phyloP scores from a whole-genome alignment of 2,329 filamentous ascomycete genomes.

The Trichoderma citrinoviride region DNA sequence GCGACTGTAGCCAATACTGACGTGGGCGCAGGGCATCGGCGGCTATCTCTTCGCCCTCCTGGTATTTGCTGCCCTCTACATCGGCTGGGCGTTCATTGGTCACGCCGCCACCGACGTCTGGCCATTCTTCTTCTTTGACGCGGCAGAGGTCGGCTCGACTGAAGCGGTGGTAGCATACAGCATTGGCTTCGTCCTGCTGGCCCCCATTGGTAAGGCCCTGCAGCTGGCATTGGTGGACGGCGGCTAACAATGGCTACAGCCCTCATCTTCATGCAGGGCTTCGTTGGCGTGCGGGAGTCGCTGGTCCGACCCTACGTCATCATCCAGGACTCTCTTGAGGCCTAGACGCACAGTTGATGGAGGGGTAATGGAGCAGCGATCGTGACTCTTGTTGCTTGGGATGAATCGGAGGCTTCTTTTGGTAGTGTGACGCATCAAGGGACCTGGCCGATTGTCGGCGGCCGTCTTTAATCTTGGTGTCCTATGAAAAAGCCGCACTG shows the following conservation, averaged over 20 bases:
- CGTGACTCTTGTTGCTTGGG: background rate
- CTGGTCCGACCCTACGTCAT: constrained; percentile 30
- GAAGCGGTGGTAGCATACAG: constrained; percentile 46
- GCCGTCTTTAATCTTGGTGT: background rate
- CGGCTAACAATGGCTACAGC: constrained; percentile 35
- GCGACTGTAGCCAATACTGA: constrained; percentile 20
- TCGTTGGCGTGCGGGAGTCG: constrained; percentile 49
- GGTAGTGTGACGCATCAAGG: constrained; percentile 16
- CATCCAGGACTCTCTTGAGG: constrained; percentile 6
- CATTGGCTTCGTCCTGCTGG: constrained; percentile 44
- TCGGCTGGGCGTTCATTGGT: constrained; percentile 50
- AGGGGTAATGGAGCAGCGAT: constrained; percentile 5
- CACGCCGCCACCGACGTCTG: constrained; percentile 45
- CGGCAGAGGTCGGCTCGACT: constrained; percentile 41
- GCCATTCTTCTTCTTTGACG: constrained; percentile 53
- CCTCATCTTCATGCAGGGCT: constrained; percentile 49
- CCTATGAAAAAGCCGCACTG: constrained; percentile 16
- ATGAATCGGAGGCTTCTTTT: background rate
- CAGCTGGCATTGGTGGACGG: constrained; percentile 16
- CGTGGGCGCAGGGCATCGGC: constrained; percentile 41
- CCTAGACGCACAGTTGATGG: constrained; percentile 6
- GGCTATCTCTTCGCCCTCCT: constrained; percentile 44
- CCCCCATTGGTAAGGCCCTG: constrained; percentile 43
- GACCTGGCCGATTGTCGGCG: constrained; percentile 1
- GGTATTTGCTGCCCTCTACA: constrained; percentile 43